Evolutionary conservation across 371 early-diverging fungal genomes (phyloP), one percentile per base, ranked within the genome.

Genomic region (Syncephalastrum racemosum): DNA sequence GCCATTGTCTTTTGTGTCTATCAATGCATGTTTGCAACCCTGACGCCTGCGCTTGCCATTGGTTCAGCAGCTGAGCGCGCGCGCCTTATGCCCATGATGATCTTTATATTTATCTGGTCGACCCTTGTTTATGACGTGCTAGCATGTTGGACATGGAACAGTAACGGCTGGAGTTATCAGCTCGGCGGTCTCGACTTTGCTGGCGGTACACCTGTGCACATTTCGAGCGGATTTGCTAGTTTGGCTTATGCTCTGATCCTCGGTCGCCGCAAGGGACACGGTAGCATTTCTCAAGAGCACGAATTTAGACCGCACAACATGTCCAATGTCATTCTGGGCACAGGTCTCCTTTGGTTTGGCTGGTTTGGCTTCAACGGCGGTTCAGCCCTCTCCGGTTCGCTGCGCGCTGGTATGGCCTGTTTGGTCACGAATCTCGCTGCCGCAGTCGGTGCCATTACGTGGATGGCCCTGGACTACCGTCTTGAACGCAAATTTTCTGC

Each of bases 361-460:
- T 90, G 90, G 90, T 86, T 89, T 47, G 92, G 92, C n/a, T 92
- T 92, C 68, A 91, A 92, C 63, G 90, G 83, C 63, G 95, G 96
- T 19, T 88, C 90, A 31, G 96, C 87, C 12, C 68, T 90, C 18
- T 80, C 84, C 10, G 87, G 91, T 22, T 90, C 88, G 59, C 58
- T 86, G 41, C 87, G 92, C 44, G 94, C 94, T 46, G 89, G 82
- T 46, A 84, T 89, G 82, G 95, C 96, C 12, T 81, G 82, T 20
- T 70, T 87, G 16, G 89, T 86, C 23, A 94, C 95, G 18, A 90
- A 93, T 68, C 66, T 94, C 31, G 84, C 95, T 27, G 90, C 95
- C n/a, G 75, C 89, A 25, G 76, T 89, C 23, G 94, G 89, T 20
- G 90, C 89, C 2, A 69, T 95, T 46, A 79, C 92, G 14, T 95